Base-by-base conservation (phyloP, 2,329 filamentous ascomycete species). In the Calonectria multiphialidica region DNA sequence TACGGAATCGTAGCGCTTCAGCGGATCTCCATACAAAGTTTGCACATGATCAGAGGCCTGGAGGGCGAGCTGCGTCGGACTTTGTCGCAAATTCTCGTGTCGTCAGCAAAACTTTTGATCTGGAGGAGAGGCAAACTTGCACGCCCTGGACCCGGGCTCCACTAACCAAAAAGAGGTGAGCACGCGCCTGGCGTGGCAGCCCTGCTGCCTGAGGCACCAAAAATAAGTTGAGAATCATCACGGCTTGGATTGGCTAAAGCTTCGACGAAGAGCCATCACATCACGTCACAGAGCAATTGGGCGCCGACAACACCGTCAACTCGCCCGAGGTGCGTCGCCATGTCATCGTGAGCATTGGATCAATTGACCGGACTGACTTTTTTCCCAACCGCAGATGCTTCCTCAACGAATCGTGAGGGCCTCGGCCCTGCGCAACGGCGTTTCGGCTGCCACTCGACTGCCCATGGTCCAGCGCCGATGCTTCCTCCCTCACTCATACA, bases 381-480 rank as follows among this genome's bases (percentile, higher is more conserved):
- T 59, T 23, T 59, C 30, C n/a, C 23, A 28, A 45, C 63, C 30
- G 18, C 80, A 92, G 90, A 92, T 93, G 91, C 87, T 92, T 82
- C 86, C 88, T 76, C 87, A 88, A 84, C 88, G 89, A 86, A 85
- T 92, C 83, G 87, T 84, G 79, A 88, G 88, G 85, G 87, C 83
- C 77, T 84, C 83, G 77, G 82, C 83, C 78, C 79, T 83, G 78
- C 86, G 86, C 80, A 85, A 83, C 71, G 81, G 85, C 74, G 82
- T 87, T 66, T 82, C 86, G 72, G 84, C 86, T 75, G 81, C 84
- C 79, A 87, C 86, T 82, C 86, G 86, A 81, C 82, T 90, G 37
- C 87, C 90, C 65, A 83, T 88, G 73, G 81, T 87, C 74, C 90
- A 92, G 80, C 88, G 88, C 78, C 89, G 91, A 84, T 85, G 85